Conservation (phyloP, 768 basidiomycete species). For the Sistotremastrum niveocremeum region DNA sequence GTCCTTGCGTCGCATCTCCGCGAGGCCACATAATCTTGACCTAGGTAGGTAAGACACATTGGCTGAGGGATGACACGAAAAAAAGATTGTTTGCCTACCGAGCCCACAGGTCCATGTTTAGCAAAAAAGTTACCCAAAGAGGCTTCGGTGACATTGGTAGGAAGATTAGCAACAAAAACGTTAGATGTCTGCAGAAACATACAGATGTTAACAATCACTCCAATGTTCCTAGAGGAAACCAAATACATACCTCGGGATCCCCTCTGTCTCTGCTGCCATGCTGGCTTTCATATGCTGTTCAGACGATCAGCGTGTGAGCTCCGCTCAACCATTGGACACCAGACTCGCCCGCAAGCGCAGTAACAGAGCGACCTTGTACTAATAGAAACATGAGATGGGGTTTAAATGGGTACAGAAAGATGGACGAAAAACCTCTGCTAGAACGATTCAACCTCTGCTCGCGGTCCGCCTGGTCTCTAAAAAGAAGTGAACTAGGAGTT, state of each 20-base stretch:
- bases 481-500: slow-evolving; percentile 3
- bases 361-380: slow-evolving; percentile 66
- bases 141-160: slow-evolving; percentile 74
- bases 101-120: slow-evolving; percentile 82
- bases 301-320: not conserved
- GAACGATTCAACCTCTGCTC: slow-evolving; percentile 72
- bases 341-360: slow-evolving; percentile 72
- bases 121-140: slow-evolving; percentile 85
- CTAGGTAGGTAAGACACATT: slow-evolving; percentile 21
- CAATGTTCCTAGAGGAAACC: not conserved
- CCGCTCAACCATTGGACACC: not conserved
- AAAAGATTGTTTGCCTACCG: slow-evolving; percentile 34
- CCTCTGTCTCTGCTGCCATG: slow-evolving; percentile 83
- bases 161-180: slow-evolving; percentile 89
- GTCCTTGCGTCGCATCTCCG: slow-evolving; percentile 50
- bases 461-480: slow-evolving; percentile 82
- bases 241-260: slow-evolving; percentile 58
- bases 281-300: slow-evolving; percentile 72
- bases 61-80: slow-evolving; percentile 2
- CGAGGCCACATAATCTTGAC: slow-evolving; percentile 99
- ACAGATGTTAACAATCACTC: not conserved
- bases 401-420: slow-evolving; percentile 6
- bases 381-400: not conserved
- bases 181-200: slow-evolving; percentile 63
- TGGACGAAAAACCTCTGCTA: slow-evolving; percentile 22